Evolutionary conservation across 148 eudicot species (phyloP).

Genomic region (Hydrangea macrophylla): DNA sequence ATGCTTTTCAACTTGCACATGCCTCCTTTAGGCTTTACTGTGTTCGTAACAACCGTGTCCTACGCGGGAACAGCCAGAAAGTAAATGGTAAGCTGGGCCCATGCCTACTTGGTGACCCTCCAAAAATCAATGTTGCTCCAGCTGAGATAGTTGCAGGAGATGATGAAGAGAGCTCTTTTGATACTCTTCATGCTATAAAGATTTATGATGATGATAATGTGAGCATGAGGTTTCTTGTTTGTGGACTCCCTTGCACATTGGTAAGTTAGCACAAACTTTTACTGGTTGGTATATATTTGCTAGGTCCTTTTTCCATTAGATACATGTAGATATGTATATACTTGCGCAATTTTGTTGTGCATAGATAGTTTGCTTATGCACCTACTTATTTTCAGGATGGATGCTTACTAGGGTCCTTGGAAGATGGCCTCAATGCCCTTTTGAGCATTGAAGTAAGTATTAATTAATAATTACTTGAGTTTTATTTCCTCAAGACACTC

Average conservation of each 20-base stretch:
- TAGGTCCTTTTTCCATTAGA: constrained; percentile 6
- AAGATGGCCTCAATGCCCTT: constrained; percentile 90
- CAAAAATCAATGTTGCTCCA: constrained; percentile 53
- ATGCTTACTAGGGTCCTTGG: constrained; percentile 63
- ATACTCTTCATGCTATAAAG: constrained; percentile 64
- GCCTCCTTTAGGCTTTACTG: constrained; percentile 86
- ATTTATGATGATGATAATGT: constrained; percentile 88
- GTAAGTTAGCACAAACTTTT: constrained; percentile 38
- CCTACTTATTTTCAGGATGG: constrained; percentile 55
- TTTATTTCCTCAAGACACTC: constrained; percentile 1
- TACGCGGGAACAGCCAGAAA: constrained; percentile 31
- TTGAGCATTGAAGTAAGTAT: constrained; percentile 85
- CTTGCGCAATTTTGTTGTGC: constrained; percentile 11
- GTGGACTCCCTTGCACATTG: constrained; percentile 64
- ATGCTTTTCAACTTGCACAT: constrained; percentile 86
- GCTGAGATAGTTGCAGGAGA: constrained; percentile 60
- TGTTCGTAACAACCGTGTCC: constrained; percentile 55
- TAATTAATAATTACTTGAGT: neutral
- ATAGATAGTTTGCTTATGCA: constrained; percentile 16
- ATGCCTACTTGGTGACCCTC: constrained; percentile 79
- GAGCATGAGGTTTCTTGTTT: constrained; percentile 69
- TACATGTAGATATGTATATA: constrained; percentile 1
- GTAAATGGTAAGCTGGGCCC: constrained; percentile 56
- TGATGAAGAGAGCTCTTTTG: constrained; percentile 59
- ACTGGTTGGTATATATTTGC: neutral